phyloP scores from a whole-genome alignment of 305 asterid genomes.

The Fraxinus paxiana region DNA sequence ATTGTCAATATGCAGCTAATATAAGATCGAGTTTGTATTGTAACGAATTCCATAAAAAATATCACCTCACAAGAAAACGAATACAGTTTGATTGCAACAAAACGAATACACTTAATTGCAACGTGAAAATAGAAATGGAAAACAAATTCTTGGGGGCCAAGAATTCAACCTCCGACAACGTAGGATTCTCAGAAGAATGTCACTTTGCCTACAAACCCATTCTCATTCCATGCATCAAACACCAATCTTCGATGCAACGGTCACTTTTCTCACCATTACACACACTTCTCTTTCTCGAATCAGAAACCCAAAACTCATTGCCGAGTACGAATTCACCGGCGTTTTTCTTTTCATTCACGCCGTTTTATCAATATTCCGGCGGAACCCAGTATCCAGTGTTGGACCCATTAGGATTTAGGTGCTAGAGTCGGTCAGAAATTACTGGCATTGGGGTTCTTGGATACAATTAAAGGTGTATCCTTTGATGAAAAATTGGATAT shows the following conservation, averaged over 20 bases:
- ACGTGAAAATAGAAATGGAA: too few species aligned
- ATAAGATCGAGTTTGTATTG: too few species aligned
- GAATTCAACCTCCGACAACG: constrained; percentile 50
- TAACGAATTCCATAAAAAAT: too few species aligned
- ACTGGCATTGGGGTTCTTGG: constrained; percentile 18
- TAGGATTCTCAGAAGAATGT: constrained; percentile 41
- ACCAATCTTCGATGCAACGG: constrained; percentile 34
- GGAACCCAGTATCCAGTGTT: constrained; percentile 4
- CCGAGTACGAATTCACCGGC: background rate
- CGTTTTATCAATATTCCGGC: constrained; percentile 25
- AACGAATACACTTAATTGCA: too few species aligned
- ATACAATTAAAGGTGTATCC: constrained; percentile 19
- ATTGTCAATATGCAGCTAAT: too few species aligned
- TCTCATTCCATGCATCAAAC: constrained; percentile 28
- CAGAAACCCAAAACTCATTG: constrained; percentile 30
- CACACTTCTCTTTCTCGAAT: constrained; percentile 21
- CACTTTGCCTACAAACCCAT: constrained; percentile 36
- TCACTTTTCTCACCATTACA: constrained; percentile 28
- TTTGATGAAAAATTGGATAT: constrained; percentile 21
- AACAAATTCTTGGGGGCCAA: constrained; percentile 4
- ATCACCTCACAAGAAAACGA: too few species aligned
- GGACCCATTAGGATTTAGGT: constrained; percentile 14
- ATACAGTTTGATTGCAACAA: too few species aligned
- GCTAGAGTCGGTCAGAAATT: constrained; percentile 4
- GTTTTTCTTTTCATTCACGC: background rate